These are phyloP conservation scores for Platanus orientalis DNA, from an alignment of 164 flowering plant genomes.

Conservation along the genomic window DNA sequence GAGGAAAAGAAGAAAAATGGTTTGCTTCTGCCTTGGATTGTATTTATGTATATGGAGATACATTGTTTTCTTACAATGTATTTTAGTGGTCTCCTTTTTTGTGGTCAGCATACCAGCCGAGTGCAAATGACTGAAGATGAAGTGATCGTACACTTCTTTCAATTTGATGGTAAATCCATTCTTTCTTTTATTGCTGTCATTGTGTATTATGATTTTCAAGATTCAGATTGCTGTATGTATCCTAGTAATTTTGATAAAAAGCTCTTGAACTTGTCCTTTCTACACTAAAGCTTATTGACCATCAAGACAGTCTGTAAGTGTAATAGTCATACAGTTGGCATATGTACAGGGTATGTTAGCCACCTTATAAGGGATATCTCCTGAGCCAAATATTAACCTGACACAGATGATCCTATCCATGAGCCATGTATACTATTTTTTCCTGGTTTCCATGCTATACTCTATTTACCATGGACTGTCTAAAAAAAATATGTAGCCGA, in stretches of 20 bases:
- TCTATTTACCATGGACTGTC: too few relatives aligned
- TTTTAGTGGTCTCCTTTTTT: slow-evolving; percentile 5
- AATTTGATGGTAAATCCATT: slow-evolving; percentile 66
- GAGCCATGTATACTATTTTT: too few relatives aligned
- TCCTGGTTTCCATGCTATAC: too few relatives aligned
- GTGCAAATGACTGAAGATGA: slow-evolving; percentile 85
- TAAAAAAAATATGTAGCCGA: too few relatives aligned
- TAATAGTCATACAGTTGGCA: background rate
- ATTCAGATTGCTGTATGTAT: background rate
- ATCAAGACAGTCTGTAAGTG: background rate
- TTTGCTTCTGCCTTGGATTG: slow-evolving; percentile 19
- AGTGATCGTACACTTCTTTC: slow-evolving; percentile 66
- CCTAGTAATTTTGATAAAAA: background rate
- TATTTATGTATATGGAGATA: background rate
- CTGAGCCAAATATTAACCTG: too few relatives aligned
- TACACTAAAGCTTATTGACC: background rate
- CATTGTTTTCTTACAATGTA: slow-evolving; percentile 7
- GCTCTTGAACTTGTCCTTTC: background rate
- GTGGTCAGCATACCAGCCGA: slow-evolving; percentile 46
- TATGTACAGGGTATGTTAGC: too few relatives aligned
- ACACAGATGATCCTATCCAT: too few relatives aligned
- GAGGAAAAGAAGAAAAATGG: slow-evolving; percentile 57
- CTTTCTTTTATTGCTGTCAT: background rate
- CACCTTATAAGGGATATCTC: too few relatives aligned
- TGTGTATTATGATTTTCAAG: background rate